Percentiles rank a stretch among this genome's conserved stretches.
phyloP scores from a whole-genome alignment of 129 eudicot genomes.

The Saussurea involucrata region DNA sequence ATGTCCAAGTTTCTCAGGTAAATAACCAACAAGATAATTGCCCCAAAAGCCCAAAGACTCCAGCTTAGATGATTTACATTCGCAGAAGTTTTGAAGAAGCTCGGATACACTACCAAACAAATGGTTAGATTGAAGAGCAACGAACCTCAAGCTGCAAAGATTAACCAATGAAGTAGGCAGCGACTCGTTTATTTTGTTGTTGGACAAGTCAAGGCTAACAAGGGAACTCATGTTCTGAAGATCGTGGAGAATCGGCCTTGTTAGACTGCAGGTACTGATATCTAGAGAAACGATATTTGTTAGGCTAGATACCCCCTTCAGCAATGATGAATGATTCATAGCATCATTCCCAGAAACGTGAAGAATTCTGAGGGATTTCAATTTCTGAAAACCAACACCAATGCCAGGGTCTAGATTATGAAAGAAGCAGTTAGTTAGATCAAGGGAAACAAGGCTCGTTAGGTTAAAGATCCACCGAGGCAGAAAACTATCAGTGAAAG shows the following conservation, averaged over 20 bases:
- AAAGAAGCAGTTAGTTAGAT: conserved; percentile 22
- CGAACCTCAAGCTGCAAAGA: too few species aligned
- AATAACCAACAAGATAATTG: too few species aligned
- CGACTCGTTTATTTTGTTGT: too few species aligned
- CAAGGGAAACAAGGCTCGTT: conserved; percentile 21
- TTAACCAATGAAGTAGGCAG: too few species aligned
- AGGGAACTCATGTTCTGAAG: conserved; percentile 32
- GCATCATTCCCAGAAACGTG: conserved; percentile 18
- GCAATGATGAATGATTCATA: conserved; percentile 15
- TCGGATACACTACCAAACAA: too few species aligned
- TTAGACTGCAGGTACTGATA: conserved; percentile 16
- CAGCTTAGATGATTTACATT: too few species aligned
- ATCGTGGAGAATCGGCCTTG: conserved; percentile 12
- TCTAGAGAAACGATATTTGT: conserved; percentile 19
- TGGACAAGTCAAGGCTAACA: conserved; percentile 26
- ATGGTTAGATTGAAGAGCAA: too few species aligned
- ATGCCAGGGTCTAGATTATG: conserved; percentile 18
- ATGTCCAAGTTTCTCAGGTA: too few species aligned
- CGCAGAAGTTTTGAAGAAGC: too few species aligned
- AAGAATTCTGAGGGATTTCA: background rate
- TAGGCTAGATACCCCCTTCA: conserved; percentile 18
- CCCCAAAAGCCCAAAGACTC: too few species aligned
- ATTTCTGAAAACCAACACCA: conserved; percentile 27
- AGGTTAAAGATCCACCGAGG: conserved; percentile 25
- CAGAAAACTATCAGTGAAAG: conserved; percentile 14